These are phyloP conservation scores for Teratosphaeria pseudoeucalypti DNA, from an alignment of 2,329 filamentous ascomycete genomes.

Conservation along the genomic window DNA sequence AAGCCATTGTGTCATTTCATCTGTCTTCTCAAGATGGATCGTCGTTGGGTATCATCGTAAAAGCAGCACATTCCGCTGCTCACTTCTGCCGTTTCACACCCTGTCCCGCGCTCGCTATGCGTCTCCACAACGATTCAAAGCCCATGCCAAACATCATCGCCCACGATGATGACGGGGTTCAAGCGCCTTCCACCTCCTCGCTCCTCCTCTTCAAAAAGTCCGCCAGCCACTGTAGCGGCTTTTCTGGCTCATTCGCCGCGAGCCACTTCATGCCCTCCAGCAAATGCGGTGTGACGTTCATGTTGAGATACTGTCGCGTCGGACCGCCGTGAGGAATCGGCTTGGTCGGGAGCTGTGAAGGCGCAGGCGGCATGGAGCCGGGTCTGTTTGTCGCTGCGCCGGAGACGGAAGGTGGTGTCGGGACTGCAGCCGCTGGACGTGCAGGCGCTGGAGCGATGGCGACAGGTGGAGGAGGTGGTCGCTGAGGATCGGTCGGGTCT, in stretches of 20 bases:
- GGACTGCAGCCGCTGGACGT: conserved; percentile 10
- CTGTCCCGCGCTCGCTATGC: background rate
- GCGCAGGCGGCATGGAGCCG: conserved; percentile 22
- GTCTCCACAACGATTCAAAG: background rate
- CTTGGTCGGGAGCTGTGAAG: conserved; percentile 23
- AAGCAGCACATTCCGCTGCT: background rate
- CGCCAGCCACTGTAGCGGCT: conserved; percentile 39
- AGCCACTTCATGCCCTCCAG: conserved; percentile 44
- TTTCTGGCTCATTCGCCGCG: conserved; percentile 40
- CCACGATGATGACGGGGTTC: background rate
- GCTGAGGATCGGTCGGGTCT: conserved; percentile 15
- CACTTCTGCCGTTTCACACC: background rate
- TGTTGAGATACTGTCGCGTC: conserved; percentile 40
- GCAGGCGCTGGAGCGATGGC: conserved; percentile 8
- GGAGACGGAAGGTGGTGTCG: conserved; percentile 13
- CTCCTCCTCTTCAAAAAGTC: conserved; percentile 40
- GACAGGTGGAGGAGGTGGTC: conserved; percentile 13
- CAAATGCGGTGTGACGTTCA: conserved; percentile 40
- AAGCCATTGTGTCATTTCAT: background rate
- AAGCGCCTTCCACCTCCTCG: conserved; percentile 35
- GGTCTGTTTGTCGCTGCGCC: conserved; percentile 11
- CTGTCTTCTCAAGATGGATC: background rate
- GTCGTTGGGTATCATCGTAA: background rate
- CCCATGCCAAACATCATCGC: background rate
- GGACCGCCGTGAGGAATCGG: conserved; percentile 38